These are phyloP conservation scores for Apiotrichum siamense DNA, from an alignment of 1,284 basidiomycete genomes.

Conservation along the genomic window DNA sequence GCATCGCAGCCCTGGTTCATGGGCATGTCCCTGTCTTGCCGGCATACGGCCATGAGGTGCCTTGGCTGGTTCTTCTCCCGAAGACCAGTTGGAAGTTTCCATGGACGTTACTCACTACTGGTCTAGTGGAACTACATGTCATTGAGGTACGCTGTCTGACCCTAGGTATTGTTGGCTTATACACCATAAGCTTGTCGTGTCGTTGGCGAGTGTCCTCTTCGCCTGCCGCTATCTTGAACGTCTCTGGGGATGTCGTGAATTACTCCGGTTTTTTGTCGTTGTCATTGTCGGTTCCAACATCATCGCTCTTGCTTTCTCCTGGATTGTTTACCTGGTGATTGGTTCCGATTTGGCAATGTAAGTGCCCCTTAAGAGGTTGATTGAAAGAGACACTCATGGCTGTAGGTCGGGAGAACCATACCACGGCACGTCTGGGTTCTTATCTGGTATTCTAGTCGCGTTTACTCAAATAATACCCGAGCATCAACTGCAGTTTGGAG, in stretches of 20 bases:
- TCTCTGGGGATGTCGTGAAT: slow-evolving; percentile 84
- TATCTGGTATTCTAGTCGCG: slow-evolving; percentile 83
- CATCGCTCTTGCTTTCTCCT: slow-evolving; percentile 64
- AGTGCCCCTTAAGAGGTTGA: slow-evolving; percentile 36
- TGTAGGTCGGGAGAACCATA: slow-evolving; percentile 82
- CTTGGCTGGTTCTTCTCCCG: slow-evolving; percentile 80
- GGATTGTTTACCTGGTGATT: slow-evolving; percentile 41
- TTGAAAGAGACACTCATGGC: neutral
- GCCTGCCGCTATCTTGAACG: slow-evolving; percentile 85
- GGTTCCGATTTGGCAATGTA: slow-evolving; percentile 52
- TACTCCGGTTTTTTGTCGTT: slow-evolving; percentile 74
- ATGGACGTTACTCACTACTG: slow-evolving; percentile 85
- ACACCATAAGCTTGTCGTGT: slow-evolving; percentile 60
- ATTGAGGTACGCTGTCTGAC: slow-evolving; percentile 59
- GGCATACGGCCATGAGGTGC: slow-evolving; percentile 46
- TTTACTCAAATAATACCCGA: slow-evolving; percentile 97
- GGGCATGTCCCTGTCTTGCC: slow-evolving; percentile 1
- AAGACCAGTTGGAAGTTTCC: slow-evolving; percentile 79
- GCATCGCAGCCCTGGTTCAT: slow-evolving; percentile 27
- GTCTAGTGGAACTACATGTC: slow-evolving; percentile 75
- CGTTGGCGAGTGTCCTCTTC: slow-evolving; percentile 71
- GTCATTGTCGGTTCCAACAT: slow-evolving; percentile 77
- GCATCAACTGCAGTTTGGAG: slow-evolving; percentile 89
- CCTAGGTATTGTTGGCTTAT: neutral
- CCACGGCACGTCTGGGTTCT: slow-evolving; percentile 88